These are phyloP conservation scores for Margaritispora aquatica DNA, from an alignment of 495 filamentous ascomycete genomes.

Conservation along the genomic window DNA sequence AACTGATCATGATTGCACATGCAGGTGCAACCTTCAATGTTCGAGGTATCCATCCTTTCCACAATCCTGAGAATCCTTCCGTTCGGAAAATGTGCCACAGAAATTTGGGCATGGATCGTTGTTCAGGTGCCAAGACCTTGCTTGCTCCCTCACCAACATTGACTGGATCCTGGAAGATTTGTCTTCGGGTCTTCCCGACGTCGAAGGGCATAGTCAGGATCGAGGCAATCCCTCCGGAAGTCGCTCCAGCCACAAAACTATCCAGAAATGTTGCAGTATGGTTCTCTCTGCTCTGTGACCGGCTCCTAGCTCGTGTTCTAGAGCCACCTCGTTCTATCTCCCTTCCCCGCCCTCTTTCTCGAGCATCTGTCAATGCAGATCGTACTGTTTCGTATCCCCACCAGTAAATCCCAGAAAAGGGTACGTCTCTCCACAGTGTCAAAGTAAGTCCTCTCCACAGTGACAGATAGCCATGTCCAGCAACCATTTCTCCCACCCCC, in stretches of 20 bases:
- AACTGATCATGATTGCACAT: constrained; percentile 99
- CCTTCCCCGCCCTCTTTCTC: constrained; percentile 40
- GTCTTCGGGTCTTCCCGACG: constrained; percentile 91
- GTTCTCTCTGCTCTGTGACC: constrained; percentile 46
- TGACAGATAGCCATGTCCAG: constrained; percentile 63
- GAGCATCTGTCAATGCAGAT: constrained; percentile 53
- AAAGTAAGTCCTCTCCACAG: constrained; percentile 91
- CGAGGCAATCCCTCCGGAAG: constrained; percentile 77
- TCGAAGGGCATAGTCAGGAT: constrained; percentile 95
- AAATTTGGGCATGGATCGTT: constrained; percentile 67
- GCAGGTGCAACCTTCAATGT: constrained; percentile 93
- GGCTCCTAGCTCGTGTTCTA: constrained; percentile 33
- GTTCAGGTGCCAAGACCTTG: constrained; percentile 52
- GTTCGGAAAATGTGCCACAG: constrained; percentile 81
- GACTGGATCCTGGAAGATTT: constrained; percentile 58
- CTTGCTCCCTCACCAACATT: constrained; percentile 21
- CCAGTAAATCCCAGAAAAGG: constrained; percentile 97
- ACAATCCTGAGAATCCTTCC: constrained; percentile 76
- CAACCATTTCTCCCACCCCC: constrained; percentile 74
- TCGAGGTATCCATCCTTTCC: constrained; percentile 83
- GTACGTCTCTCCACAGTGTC: constrained; percentile 94
- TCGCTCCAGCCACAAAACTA: constrained; percentile 79
- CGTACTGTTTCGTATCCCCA: constrained; percentile 88
- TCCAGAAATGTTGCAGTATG: constrained; percentile 72
- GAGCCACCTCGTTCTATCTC: constrained; percentile 24